Evolutionary conservation across 129 eudicot genomes (phyloP).

Genomic region (Mikania micrantha): DNA sequence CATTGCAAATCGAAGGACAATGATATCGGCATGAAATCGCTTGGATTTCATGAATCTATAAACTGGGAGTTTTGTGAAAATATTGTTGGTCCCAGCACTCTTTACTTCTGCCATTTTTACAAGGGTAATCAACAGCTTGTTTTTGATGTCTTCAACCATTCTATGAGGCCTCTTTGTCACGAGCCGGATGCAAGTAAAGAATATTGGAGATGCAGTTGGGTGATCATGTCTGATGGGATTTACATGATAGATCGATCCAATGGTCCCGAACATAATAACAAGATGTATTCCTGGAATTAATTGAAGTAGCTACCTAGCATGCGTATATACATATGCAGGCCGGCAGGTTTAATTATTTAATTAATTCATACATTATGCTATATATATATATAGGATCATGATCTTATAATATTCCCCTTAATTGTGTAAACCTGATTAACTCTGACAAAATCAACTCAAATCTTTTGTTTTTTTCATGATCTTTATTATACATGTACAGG

Average conservation of each 20-base stretch:
- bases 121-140: slow-evolving; percentile 9
- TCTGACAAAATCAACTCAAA: too few relatives aligned
- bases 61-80: slow-evolving; percentile 24
- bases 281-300: slow-evolving; percentile 21
- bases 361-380: too few relatives aligned
- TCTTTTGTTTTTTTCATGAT: too few relatives aligned
- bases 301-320: background rate
- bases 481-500: too few relatives aligned
- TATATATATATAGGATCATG: too few relatives aligned
- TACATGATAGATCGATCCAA: background rate
- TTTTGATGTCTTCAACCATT: slow-evolving; percentile 21
- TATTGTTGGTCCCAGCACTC: slow-evolving; percentile 17
- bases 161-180: background rate
- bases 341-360: too few relatives aligned
- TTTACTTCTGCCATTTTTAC: slow-evolving; percentile 23
- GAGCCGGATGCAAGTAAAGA: slow-evolving; percentile 6
- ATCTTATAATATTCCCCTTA: too few relatives aligned
- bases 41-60: background rate
- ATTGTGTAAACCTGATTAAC: too few relatives aligned
- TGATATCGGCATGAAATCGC: slow-evolving; percentile 18
- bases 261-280: background rate
- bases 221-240: slow-evolving; percentile 22
- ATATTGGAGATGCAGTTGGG: slow-evolving; percentile 30
- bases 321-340: too few relatives aligned
- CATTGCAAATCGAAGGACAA: slow-evolving; percentile 26